A percentile compares a stretch with the other conserved stretches of the same genome.
Conservation (phyloP, 2,329 filamentous ascomycete species). For the Dactylellina parvicollis region DNA sequence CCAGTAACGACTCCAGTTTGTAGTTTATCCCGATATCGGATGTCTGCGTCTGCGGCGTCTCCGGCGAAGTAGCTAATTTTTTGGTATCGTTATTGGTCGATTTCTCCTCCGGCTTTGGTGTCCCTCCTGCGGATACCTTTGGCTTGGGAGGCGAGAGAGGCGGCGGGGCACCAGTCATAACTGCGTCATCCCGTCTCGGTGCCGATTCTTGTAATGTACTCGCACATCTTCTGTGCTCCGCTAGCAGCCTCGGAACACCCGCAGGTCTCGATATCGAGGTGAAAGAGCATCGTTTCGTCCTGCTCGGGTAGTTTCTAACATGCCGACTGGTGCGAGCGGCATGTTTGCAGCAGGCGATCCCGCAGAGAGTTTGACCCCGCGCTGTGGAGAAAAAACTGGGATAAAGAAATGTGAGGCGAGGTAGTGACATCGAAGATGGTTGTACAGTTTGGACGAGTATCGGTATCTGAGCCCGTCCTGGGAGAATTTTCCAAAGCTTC, state of each 20-base stretch:
- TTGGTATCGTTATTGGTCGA: slow-evolving; percentile 4
- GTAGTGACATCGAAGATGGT: slow-evolving; percentile 36
- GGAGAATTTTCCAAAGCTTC: background rate
- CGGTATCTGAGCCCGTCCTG: background rate
- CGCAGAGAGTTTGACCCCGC: slow-evolving; percentile 37
- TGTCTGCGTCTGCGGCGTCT: background rate
- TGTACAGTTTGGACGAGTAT: background rate
- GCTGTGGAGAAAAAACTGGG: slow-evolving; percentile 48
- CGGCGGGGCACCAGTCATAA: slow-evolving; percentile 18
- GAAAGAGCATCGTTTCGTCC: slow-evolving; percentile 44
- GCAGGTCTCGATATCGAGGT: slow-evolving; percentile 33
- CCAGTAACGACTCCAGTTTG: slow-evolving; percentile 19
- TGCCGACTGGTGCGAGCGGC: slow-evolving; percentile 26
- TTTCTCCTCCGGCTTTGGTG: slow-evolving; percentile 29
- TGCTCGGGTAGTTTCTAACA: slow-evolving; percentile 33
- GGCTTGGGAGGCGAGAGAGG: slow-evolving; percentile 10
- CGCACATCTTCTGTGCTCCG: slow-evolving; percentile 25
- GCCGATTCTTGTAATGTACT: slow-evolving; percentile 37
- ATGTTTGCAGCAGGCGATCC: slow-evolving; percentile 45
- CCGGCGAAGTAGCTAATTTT: background rate
- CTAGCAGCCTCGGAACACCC: slow-evolving; percentile 1
- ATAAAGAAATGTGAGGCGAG: slow-evolving; percentile 50
- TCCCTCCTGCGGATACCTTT: background rate
- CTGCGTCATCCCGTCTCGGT: slow-evolving; percentile 25
- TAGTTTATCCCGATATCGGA: slow-evolving; percentile 47